Evolutionary conservation across 129 eudicot genomes (phyloP).

Genomic region (Artemisia argyi): DNA sequence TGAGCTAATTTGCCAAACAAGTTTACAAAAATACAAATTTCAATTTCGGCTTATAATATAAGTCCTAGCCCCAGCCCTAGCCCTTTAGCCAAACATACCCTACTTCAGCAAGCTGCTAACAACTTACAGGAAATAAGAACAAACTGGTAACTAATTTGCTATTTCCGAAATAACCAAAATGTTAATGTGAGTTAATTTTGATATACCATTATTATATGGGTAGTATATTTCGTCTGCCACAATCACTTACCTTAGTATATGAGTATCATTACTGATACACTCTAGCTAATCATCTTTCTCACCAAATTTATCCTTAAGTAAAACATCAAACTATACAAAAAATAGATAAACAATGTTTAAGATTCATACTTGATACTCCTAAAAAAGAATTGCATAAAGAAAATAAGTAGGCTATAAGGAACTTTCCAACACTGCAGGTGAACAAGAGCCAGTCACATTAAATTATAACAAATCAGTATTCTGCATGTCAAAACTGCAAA

Average conservation of each 20-base stretch:
- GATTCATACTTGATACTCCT: background rate
- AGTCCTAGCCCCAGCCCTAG: no score
- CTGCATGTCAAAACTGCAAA: background rate
- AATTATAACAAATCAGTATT: background rate
- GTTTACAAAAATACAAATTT: no score
- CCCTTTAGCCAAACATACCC: no score
- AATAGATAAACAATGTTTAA: background rate
- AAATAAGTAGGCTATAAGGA: background rate
- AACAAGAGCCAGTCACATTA: background rate
- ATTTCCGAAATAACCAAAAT: background rate
- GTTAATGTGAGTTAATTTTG: background rate
- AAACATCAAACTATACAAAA: background rate
- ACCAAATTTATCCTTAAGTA: background rate
- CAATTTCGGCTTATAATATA: no score
- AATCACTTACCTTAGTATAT: background rate
- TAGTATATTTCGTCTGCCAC: background rate
- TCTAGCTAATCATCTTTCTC: background rate
- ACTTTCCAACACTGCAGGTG: background rate
- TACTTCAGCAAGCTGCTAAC: background rate
- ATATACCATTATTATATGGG: background rate
- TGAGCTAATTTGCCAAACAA: no score
- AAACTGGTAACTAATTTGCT: background rate
- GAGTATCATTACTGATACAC: background rate
- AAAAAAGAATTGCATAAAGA: background rate
- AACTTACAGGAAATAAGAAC: background rate